Evolutionary conservation across 2,329 filamentous ascomycete genomes (phyloP), one percentile per base, ranked within the genome.

Genomic region (Alternaria tenuissima): DNA sequence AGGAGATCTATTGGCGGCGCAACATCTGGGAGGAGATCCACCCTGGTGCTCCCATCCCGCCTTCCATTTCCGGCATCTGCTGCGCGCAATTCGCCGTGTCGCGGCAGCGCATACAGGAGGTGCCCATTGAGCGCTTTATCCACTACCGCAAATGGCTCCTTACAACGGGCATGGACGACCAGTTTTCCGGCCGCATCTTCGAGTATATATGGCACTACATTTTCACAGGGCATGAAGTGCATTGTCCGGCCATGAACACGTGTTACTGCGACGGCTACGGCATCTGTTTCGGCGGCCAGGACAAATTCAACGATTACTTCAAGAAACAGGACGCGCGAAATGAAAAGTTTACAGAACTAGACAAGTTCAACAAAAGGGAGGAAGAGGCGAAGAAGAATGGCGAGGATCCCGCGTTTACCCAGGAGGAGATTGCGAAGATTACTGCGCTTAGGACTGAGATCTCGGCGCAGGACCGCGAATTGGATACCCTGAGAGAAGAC

Each of bases 191-290:
- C 11, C 76, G 77, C 52, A 68, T 79, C 53, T 76, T 79, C 63
- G 77, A 79, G 59, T 79, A 79, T 62, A 77, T 78, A 28, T 79
- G 77, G 77, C 76, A 78, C 57, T 79, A 78, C 63, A 78, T 79
- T 44, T 79, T 79, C 65, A 79, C 77, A 0, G 73, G 76, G 32
- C 74, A 78, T 59, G 76, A 77, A 46, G 70, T 78, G 14, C 76
- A 75, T 55, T 79, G 77, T 49, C 77, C 77, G 6, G 73, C 76
- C n/a, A 71, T 73, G 67, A 78, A 78, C 60, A 72, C 75, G 1
- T 79, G 88, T 76, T 88, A 88, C 63, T 90, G 88, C 73, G 87
- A 89, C 61, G 87, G 86, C 5, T 90, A 87, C 61, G 88, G 88
- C 0, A 77, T 88, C 16, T 90, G 88, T 66, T 89, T 89, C 63